Base-by-base conservation (phyloP, 2,329 filamentous ascomycete species). In the Coniochaeta pulveracea region DNA sequence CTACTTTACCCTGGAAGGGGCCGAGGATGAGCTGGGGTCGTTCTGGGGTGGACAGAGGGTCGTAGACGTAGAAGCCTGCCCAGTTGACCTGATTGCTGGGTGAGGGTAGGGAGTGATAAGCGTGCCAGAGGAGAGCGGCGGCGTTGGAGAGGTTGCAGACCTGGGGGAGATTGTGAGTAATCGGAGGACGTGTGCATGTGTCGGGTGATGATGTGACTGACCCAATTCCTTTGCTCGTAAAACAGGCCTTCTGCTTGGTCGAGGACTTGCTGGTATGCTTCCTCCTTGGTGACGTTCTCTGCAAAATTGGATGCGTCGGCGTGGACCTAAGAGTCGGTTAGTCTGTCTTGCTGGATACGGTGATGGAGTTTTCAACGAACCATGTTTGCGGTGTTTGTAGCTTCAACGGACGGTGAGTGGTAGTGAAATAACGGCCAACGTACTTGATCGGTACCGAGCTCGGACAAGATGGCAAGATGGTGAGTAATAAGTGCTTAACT, bases 11-110 rank as follows among this genome's bases (percentile, higher is more conserved):
- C 44, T 85, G 79, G 55, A 89, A 89, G 1, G 83, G 83, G 0
- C 80, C 83, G 2, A 89, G 72, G 43, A 88, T 80, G 28, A 89
- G 69, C 46, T 75, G 72, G n/a, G n/a, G n/a, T 3, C 45, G 45
- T 15, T 46, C 32, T 7, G 55, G 49, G 6, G 54, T 44, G 27
- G 55, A 37, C 7, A 51, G 47, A 5, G 64, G 35, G 49, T 85
- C 74, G 26, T 78, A 56, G 10, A 78, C 73, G 59, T 86, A 86
- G 61, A 86, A 89, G 16, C 83, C 81, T 76, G 80, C 76, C 84
- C 84, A 91, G 56, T 91, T 89, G 15, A 85, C 80, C 11, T 72
- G 57, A 24, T 60, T 69, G 33, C 72, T 78, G 1, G 83, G 80
- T 0, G 62, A 54, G 2, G 75, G 69, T 10, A 89, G 63, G 7